Evolutionary conservation across 306 rosid genomes (phyloP).

Genomic region (Echinosophora koreensis): DNA sequence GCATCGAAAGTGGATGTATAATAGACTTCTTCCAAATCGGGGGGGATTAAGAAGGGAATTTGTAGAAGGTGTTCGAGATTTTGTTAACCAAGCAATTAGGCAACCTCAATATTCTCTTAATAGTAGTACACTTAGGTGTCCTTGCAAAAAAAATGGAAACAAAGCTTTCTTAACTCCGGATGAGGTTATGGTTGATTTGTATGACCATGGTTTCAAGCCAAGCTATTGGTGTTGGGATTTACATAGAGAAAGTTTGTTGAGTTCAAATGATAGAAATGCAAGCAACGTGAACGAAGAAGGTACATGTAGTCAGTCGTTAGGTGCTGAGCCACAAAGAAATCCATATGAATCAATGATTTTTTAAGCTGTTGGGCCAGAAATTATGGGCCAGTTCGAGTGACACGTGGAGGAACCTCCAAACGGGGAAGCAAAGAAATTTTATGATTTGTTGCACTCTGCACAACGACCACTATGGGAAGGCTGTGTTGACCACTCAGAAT

Average conservation of each 20-base stretch:
- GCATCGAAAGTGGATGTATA: too few species aligned
- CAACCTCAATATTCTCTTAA: too few species aligned
- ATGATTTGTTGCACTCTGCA: conserved; percentile 3
- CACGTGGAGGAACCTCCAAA: background rate
- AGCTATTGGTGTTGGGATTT: background rate
- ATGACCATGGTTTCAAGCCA: conserved; percentile 3
- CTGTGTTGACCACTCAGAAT: background rate
- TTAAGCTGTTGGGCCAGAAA: background rate
- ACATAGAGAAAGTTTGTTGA: too few species aligned
- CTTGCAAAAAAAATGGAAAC: background rate
- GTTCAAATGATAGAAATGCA: background rate
- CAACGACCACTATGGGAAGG: background rate
- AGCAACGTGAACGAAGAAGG: background rate
- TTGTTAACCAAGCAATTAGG: too few species aligned
- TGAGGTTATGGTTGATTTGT: conserved; percentile 1
- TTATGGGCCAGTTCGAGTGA: background rate
- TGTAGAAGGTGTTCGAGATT: too few species aligned
- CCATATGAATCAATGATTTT: too few species aligned
- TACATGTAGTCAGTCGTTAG: background rate
- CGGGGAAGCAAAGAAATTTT: background rate
- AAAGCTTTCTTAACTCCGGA: background rate
- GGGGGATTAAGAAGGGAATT: too few species aligned
- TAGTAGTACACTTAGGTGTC: too few species aligned
- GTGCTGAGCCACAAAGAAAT: background rate
- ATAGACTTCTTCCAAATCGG: too few species aligned